These are phyloP conservation scores for Ogataea pini DNA, from an alignment of 805 yeast species.

Conservation along the genomic window DNA sequence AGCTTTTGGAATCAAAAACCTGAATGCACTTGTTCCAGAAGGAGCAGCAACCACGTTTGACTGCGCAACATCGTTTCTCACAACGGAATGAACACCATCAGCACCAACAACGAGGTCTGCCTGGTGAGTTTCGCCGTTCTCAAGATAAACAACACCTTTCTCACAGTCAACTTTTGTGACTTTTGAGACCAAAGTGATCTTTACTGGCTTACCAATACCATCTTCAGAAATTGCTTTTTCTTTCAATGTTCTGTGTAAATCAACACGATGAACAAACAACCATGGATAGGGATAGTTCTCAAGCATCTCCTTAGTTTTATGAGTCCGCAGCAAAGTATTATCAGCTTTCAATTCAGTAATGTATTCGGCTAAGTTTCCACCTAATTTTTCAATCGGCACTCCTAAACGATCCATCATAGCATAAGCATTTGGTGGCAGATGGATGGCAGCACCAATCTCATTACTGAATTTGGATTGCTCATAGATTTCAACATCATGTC, in stretches of 20 bases:
- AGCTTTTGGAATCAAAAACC: slow-evolving; percentile 12
- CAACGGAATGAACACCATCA: slow-evolving; percentile 32
- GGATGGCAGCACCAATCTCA: slow-evolving; percentile 35
- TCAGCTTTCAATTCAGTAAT: slow-evolving; percentile 9
- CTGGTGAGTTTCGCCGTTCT: slow-evolving; percentile 24
- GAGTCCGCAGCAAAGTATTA: slow-evolving; percentile 4
- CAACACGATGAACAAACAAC: slow-evolving; percentile 13
- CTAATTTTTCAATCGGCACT: slow-evolving; percentile 18
- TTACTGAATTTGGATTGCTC: slow-evolving; percentile 32
- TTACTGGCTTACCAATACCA: slow-evolving; percentile 9
- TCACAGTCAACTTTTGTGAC: slow-evolving; percentile 24
- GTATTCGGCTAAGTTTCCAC: slow-evolving; percentile 9
- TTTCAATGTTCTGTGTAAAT: slow-evolving; percentile 9
- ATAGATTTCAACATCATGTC: slow-evolving; percentile 29
- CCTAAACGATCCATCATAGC: slow-evolving; percentile 31
- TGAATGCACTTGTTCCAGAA: slow-evolving; percentile 12
- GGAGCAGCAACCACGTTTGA: slow-evolving; percentile 10
- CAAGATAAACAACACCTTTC: slow-evolving; percentile 27
- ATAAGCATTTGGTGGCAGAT: slow-evolving; percentile 35
- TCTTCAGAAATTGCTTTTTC: slow-evolving; percentile 1
- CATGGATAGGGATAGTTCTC: slow-evolving; percentile 12
- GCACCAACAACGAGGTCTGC: slow-evolving; percentile 35
- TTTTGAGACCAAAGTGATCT: slow-evolving; percentile 5
- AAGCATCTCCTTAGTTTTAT: slow-evolving; percentile 4
- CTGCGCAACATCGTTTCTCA: slow-evolving; percentile 6